Conservation (phyloP, 2,329 filamentous ascomycete species). For the Calonectria multiphialidica region DNA sequence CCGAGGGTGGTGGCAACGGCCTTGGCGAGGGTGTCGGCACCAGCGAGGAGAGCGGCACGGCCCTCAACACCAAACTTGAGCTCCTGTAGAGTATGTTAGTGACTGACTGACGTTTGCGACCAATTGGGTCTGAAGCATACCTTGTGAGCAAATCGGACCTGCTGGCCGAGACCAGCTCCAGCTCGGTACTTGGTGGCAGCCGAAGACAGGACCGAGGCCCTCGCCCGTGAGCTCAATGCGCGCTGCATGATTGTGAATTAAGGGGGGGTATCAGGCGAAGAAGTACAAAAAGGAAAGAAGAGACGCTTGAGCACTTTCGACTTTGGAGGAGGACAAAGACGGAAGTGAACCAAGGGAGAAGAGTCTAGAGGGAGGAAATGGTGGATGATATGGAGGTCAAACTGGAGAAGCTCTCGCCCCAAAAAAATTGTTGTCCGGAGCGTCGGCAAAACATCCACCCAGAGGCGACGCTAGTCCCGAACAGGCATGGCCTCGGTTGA, state of each 20-base stretch:
- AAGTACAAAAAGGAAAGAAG: conserved; percentile 45
- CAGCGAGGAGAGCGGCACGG: conserved; percentile 87
- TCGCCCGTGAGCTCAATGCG: conserved; percentile 84
- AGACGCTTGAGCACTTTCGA: conserved; percentile 41
- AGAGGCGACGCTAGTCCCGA: conserved; percentile 46
- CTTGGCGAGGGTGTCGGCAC: conserved; percentile 96
- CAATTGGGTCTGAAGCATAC: conserved; percentile 60
- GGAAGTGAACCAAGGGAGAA: conserved; percentile 31
- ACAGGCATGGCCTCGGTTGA: conserved; percentile 44
- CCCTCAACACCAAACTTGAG: conserved; percentile 98
- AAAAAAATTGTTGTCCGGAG: conserved; percentile 57
- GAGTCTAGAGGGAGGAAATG: conserved; percentile 32
- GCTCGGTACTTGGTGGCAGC: conserved; percentile 72
- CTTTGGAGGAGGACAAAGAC: conserved; percentile 44
- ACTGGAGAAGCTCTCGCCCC: conserved; percentile 43
- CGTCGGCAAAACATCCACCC: conserved; percentile 55
- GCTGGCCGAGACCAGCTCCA: conserved; percentile 78
- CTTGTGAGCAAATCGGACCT: conserved; percentile 98
- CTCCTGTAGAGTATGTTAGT: conserved; percentile 71
- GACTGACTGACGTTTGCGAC: not conserved
- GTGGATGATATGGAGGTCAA: conserved; percentile 42
- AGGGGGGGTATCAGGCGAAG: conserved; percentile 45
- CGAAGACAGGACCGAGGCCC: conserved; percentile 83
- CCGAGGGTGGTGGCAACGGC: conserved; percentile 96
- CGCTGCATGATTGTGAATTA: conserved; percentile 84